Evolutionary conservation across 2,329 filamentous ascomycete genomes (phyloP).

Genomic region (Calonectria leucothoes): DNA sequence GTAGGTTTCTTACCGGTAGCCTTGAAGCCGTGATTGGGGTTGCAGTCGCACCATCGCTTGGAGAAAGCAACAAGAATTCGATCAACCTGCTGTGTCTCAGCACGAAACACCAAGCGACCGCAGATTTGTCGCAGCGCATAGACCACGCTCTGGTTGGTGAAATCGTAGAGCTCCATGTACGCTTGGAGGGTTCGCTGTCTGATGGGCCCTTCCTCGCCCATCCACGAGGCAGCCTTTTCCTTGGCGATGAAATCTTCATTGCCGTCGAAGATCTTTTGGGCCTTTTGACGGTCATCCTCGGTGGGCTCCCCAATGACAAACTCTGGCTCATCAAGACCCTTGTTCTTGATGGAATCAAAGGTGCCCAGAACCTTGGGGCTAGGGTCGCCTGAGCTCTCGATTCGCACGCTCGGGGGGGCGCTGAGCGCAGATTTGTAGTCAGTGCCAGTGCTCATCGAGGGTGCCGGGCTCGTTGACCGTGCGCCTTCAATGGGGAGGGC

Average conservation of each 20-base stretch:
- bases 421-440: conserved; percentile 57
- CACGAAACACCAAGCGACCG: conserved; percentile 82
- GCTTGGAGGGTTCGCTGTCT: conserved; percentile 72
- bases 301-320: conserved; percentile 69
- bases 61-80: conserved; percentile 92
- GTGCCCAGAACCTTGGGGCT: conserved; percentile 50
- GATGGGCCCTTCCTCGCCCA: conserved; percentile 79
- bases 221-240: conserved; percentile 85
- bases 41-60: conserved; percentile 92
- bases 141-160: conserved; percentile 83
- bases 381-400: conserved; percentile 54
- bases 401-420: conserved; percentile 56
- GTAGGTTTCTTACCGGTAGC: conserved; percentile 71
- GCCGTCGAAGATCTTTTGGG: conserved; percentile 85
- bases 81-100: conserved; percentile 96
- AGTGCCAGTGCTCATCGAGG: conserved; percentile 51
- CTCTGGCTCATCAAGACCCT: conserved; percentile 68
- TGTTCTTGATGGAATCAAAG: conserved; percentile 48
- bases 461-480: conserved; percentile 47
- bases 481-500: conserved; percentile 57
- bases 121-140: conserved; percentile 84
- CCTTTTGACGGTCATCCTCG: conserved; percentile 80
- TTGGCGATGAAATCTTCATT: conserved; percentile 84
- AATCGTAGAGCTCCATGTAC: conserved; percentile 95
- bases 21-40: conserved; percentile 93